phyloP scores from a whole-genome alignment of 768 basidiomycete species.

The Dentipellis fragilis region DNA sequence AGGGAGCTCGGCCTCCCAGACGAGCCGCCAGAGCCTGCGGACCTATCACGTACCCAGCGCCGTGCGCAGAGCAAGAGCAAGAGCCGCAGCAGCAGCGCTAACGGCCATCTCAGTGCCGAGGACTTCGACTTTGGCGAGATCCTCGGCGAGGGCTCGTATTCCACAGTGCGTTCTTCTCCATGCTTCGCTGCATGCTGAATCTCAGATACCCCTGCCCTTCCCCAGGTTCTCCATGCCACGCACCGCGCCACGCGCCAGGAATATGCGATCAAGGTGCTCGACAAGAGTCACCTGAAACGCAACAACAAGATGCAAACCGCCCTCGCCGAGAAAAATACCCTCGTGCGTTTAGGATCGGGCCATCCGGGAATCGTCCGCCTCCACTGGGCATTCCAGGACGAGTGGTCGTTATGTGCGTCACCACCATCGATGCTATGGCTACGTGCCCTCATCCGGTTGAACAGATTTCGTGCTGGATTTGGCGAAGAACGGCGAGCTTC shows the following conservation, averaged over 20 bases:
- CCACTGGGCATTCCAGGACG: slow-evolving; percentile 80
- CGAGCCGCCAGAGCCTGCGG: slow-evolving; percentile 12
- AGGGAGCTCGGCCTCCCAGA: slow-evolving; percentile 38
- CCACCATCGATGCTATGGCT: background rate
- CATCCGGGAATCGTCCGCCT: slow-evolving; percentile 79
- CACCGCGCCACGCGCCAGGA: slow-evolving; percentile 45
- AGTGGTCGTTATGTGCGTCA: slow-evolving; percentile 69
- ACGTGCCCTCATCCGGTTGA: background rate
- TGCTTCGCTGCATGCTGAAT: no score
- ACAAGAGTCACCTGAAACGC: slow-evolving; percentile 73
- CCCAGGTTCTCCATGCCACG: slow-evolving; percentile 48
- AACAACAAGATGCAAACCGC: slow-evolving; percentile 73
- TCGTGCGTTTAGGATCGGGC: slow-evolving; percentile 50
- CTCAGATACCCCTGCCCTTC: no score
- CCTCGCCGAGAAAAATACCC: slow-evolving; percentile 70
- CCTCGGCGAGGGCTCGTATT: slow-evolving; percentile 79
- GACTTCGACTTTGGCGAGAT: slow-evolving; percentile 68
- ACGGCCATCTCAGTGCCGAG: slow-evolving; percentile 34
- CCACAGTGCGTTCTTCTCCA: slow-evolving; percentile 43
- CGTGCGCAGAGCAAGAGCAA: slow-evolving; percentile 24
- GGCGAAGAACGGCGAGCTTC: slow-evolving; percentile 69
- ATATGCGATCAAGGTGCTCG: slow-evolving; percentile 74
- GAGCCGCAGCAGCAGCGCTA: slow-evolving; percentile 37
- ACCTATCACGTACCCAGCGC: slow-evolving; percentile 17
- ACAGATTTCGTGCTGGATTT: slow-evolving; percentile 75